Conservation (phyloP, 805 yeast species). For the Deakozyma indianensis region DNA sequence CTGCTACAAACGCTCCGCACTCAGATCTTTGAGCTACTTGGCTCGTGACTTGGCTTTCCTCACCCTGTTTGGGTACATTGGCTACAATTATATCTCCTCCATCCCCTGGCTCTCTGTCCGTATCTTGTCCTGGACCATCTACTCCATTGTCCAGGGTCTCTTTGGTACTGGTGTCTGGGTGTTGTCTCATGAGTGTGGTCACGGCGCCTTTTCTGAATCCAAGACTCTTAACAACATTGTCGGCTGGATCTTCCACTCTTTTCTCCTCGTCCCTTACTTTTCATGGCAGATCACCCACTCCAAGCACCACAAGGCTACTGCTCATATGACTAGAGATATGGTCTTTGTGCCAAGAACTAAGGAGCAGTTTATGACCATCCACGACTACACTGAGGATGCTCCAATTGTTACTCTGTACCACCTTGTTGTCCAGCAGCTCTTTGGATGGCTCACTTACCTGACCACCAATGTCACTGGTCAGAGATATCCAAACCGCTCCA, state of each 20-base stretch:
- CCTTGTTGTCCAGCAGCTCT: conserved; percentile 53
- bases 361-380: conserved; percentile 33
- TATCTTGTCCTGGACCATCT: conserved; percentile 42
- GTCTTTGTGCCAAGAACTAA: conserved; percentile 67
- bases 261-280: conserved; percentile 68
- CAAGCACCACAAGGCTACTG: conserved; percentile 85
- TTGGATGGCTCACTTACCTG: conserved; percentile 64
- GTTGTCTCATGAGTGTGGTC: conserved; percentile 86
- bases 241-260: conserved; percentile 76
- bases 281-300: conserved; percentile 78
- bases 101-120: conserved; percentile 32
- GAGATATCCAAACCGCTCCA: conserved; percentile 33
- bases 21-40: conserved; percentile 47
- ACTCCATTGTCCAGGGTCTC: conserved; percentile 43
- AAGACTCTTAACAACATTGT: conserved; percentile 59
- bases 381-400: conserved; percentile 56
- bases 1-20: conserved; percentile 52
- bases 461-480: conserved; percentile 68
- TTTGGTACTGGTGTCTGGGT: conserved; percentile 75
- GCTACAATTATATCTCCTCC: conserved; percentile 38
- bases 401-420: conserved; percentile 48
- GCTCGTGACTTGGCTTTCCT: conserved; percentile 41
- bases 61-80: conserved; percentile 36
- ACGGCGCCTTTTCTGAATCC: conserved; percentile 67
- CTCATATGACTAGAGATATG: conserved; percentile 69